Percentiles rank a stretch among this genome's conserved stretches.
phyloP scores from a whole-genome alignment of 2,329 filamentous ascomycete genomes.

The Cladosporium sp. region DNA sequence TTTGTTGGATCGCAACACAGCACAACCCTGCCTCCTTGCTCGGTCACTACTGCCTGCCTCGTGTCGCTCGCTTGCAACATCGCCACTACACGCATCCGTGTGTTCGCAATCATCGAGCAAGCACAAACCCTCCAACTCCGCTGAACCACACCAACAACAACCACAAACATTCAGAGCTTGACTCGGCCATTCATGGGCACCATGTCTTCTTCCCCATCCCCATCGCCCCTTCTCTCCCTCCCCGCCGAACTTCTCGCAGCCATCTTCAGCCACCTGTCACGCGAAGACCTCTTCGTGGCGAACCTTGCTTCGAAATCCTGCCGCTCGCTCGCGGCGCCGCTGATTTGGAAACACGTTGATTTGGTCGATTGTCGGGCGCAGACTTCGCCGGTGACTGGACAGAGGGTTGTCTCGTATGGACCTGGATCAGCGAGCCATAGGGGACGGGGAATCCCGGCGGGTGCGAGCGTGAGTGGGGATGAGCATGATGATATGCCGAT shows the following conservation, averaged over 20 bases:
- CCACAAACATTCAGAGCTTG: not conserved
- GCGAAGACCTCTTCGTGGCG: conserved; percentile 28
- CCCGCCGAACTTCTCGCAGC: conserved; percentile 41
- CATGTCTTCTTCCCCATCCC: not conserved
- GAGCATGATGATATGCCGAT: conserved; percentile 41
- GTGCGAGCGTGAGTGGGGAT: conserved; percentile 19
- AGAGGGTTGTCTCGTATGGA: conserved; percentile 11
- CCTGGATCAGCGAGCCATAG: conserved; percentile 13
- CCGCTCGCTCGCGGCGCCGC: conserved; percentile 33
- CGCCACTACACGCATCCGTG: too few relatives aligned
- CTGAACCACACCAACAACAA: not conserved
- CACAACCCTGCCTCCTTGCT: too few relatives aligned
- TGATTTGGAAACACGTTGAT: conserved; percentile 40
- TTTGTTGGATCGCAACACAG: too few relatives aligned
- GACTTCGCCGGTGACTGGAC: not conserved
- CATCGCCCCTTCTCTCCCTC: conserved; percentile 25
- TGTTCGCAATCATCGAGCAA: too few relatives aligned
- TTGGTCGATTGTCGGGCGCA: conserved; percentile 36
- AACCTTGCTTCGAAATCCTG: conserved; percentile 34
- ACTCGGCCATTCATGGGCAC: not conserved
- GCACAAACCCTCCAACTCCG: too few relatives aligned
- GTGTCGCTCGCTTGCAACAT: too few relatives aligned
- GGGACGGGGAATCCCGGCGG: not conserved
- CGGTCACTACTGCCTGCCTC: too few relatives aligned
- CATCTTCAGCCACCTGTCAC: conserved; percentile 34